Base-by-base conservation (phyloP, 164 flowering plant genomes). In the Vitis amurensis region DNA sequence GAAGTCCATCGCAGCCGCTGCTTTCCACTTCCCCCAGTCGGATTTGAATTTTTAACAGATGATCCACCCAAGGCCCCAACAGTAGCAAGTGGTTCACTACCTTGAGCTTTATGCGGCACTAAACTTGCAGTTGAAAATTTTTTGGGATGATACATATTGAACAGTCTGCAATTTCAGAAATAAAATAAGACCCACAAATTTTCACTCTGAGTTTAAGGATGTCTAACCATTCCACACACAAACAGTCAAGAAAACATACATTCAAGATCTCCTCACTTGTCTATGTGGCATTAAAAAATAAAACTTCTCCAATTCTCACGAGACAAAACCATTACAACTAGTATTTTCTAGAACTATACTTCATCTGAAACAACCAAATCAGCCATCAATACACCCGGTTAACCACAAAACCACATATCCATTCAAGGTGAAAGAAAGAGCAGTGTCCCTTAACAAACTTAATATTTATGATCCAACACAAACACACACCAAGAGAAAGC, bases 1-100 rank as follows among this genome's bases (percentile, higher is more conserved):
- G 88, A 73, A 52, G 88, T 88, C 92, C 92, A 88, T 9, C 92
- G 80, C 72, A 88, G 70, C 12, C 91, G 78, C 61, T 86, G 89
- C 77, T 86, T 88, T 66, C 86, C 87, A 71, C 62, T 75, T 63
- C 86, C 89, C 12, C 86, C 88, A 68, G 84, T 60, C 29, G 85
- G 61, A 60, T 80, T 68, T 51, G 88, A 60, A 59, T 73, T 79
- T 67, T 81, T 81, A 3, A 65, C 49, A 2, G 77, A 30, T 31
- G 85, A 59, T 29, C 78, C 79, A 51, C 82, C 82, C 55, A 71
- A 60, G 12, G 51, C 70, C 51, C 81, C 87, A 63, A 62, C 68
- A 61, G 68, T 80, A 52, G 81, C 74, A 50, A 66, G 52, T 67
- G 71, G 82, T 63, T 88, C 88, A 57, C 77, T 55, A 58, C 78